Percentiles rank a stretch among this genome's conserved stretches.
Conservation (phyloP, 2,329 filamentous ascomycete genomes). For the Fusarium gaditjirri region DNA sequence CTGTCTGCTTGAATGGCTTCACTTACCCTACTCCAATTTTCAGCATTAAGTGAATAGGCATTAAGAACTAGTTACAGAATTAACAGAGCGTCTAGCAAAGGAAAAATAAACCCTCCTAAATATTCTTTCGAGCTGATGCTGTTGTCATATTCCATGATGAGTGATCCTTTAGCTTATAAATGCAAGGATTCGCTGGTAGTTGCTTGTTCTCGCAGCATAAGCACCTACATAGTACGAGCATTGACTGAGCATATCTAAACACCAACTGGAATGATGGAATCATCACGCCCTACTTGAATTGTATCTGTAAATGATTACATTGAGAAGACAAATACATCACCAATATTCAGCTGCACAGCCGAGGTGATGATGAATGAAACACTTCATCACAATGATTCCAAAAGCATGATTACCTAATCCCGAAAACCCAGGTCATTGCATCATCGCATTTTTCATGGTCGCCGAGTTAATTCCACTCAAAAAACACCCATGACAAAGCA, state of each 20-base stretch:
- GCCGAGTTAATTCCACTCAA: constrained; percentile 21
- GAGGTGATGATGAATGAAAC: not conserved
- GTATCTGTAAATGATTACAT: not conserved
- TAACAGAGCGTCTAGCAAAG: accelerated
- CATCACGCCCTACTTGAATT: not conserved
- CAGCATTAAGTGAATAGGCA: too few relatives aligned
- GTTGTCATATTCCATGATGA: not conserved
- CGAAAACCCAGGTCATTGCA: constrained; percentile 35
- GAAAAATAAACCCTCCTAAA: accelerated
- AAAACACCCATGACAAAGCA: constrained; percentile 36
- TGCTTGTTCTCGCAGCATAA: not conserved
- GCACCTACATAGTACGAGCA: not conserved
- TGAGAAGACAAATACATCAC: not conserved
- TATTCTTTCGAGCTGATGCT: not conserved
- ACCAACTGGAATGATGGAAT: not conserved
- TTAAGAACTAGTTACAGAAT: not conserved
- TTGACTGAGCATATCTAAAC: not conserved
- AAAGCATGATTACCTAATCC: constrained; percentile 20
- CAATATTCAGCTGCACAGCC: not conserved
- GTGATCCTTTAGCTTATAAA: not conserved
- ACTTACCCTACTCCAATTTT: not conserved
- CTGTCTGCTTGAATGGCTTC: not conserved
- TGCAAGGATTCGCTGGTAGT: not conserved
- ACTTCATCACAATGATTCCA: constrained; percentile 10
- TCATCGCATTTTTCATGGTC: constrained; percentile 31